phyloP scores from a whole-genome alignment of 345 rosid genomes.

The Gossypium mustelinum region DNA sequence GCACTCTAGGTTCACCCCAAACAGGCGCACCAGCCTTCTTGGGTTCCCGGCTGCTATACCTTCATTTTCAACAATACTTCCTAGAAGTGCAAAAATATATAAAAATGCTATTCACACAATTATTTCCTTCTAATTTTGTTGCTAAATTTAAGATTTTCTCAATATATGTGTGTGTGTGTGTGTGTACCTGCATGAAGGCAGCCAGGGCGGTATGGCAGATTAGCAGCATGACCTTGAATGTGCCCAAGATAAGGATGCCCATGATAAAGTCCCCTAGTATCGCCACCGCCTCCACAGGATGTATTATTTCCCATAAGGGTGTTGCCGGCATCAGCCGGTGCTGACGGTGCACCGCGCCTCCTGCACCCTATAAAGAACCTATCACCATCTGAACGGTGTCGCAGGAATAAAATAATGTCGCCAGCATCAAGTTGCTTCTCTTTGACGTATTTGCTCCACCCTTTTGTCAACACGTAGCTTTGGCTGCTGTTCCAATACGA shows the following conservation, averaged over 20 bases:
- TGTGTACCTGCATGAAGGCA: constrained; percentile 64
- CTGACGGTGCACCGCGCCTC: constrained; percentile 24
- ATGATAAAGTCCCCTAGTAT: constrained; percentile 27
- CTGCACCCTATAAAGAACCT: constrained; percentile 78
- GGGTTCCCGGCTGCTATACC: constrained; percentile 43
- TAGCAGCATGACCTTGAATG: constrained; percentile 27
- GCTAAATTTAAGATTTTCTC: neutral
- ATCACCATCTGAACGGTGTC: constrained; percentile 48
- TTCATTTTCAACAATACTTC: constrained; percentile 28
- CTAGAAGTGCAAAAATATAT: constrained; percentile 7
- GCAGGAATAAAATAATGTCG: constrained; percentile 59
- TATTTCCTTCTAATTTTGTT: neutral
- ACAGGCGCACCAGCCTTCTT: constrained; percentile 64
- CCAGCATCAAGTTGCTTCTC: constrained; percentile 86
- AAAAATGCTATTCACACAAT: neutral
- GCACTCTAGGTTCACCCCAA: constrained; percentile 91
- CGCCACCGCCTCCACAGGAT: constrained; percentile 15
- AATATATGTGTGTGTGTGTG: neutral
- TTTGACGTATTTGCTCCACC: constrained; percentile 87
- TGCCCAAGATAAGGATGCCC: constrained; percentile 35
- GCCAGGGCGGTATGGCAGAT: constrained; percentile 45
- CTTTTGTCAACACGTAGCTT: constrained; percentile 89
- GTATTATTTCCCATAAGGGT: neutral
- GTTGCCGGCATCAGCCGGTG: constrained; percentile 11
- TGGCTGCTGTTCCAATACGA: constrained; percentile 90